Evolutionary conservation across 179 eudicot species (phyloP), one percentile per base, ranked within the genome.

Genomic region (Camellia oleifera): DNA sequence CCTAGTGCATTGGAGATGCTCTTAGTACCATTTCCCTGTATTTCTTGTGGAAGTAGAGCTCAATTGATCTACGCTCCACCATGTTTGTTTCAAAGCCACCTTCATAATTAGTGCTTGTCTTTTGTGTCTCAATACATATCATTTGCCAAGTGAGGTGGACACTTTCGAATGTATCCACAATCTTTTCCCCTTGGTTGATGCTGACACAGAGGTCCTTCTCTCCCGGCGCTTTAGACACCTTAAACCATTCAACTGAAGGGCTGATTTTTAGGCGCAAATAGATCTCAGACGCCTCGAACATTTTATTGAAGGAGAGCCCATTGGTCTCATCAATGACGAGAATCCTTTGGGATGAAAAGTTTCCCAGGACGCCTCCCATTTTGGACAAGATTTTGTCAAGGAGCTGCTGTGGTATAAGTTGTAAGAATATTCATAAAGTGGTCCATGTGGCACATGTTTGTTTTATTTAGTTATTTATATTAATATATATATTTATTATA

Each of bases 91-190:
- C 40, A 32, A 32, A 32, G 40, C 40, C 40, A 32, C 40, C 40
- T 32, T 57, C 61, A 14, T 57, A 56, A 58, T 74, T 52, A 0
- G 44, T 20, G 48, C 50, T 74, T 13, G 46, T 74, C 65, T 12
- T 76, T 63, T 76, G 69, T 4, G 40, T 46, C 58, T 72, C 77
- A 32, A 32, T 70, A 61, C 74, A 81, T 2, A 84, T 44, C 71
- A 78, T 78, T 15, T 60, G 79, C 91, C 91, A 89, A 0, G 69
- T 68, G n/a, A 89, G 73, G 3, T 77, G 50, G 13, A 89, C 66
- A 0, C 82, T 87, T 75, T 87, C 80, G 18, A 78, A 86, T 0
- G 67, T 66, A 11, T 88, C 91, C 2, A 56, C 45, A 18, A 82
- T 80, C 62, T 73, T 79, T 58, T 86, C 87, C 4, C 86, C 90